Evolutionary conservation across 2,329 filamentous ascomycete genomes (phyloP).

Genomic region (Cordyceps cicadae): DNA sequence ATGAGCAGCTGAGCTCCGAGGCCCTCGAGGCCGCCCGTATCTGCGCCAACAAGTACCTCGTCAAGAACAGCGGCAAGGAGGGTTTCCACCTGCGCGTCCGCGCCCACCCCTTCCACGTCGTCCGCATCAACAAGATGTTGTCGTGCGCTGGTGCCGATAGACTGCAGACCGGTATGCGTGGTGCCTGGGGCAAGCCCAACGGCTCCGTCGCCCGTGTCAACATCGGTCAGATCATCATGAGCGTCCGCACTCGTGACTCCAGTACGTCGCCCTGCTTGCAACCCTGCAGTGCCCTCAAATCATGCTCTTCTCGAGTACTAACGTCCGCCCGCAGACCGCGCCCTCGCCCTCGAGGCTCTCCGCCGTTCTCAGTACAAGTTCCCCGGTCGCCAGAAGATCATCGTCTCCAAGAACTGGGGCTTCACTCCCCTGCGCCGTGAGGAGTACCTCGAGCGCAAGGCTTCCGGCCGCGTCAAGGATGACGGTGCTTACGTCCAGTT

Average conservation of each 20-base stretch:
- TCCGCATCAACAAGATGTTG: slow-evolving; percentile 99
- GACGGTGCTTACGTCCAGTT: slow-evolving; percentile 99
- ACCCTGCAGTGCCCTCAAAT: too few species aligned
- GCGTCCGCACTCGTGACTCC: slow-evolving; percentile 90
- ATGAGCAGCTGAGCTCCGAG: slow-evolving; percentile 99
- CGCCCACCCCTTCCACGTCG: slow-evolving; percentile 98
- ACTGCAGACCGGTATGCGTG: slow-evolving; percentile 99
- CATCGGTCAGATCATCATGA: slow-evolving; percentile 99
- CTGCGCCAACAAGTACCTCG: slow-evolving; percentile 97
- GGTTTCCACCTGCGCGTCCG: slow-evolving; percentile 68
- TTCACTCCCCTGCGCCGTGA: slow-evolving; percentile 98
- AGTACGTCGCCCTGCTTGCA: slow-evolving; percentile 44
- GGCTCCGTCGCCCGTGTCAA: slow-evolving; percentile 98
- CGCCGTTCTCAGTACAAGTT: slow-evolving; percentile 99
- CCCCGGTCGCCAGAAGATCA: slow-evolving; percentile 99
- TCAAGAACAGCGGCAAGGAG: slow-evolving; percentile 65
- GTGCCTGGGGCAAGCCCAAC: slow-evolving; percentile 99
- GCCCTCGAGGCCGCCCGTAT: slow-evolving; percentile 99
- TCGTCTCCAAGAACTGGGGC: slow-evolving; percentile 99
- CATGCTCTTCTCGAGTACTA: background rate
- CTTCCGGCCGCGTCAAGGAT: slow-evolving; percentile 85
- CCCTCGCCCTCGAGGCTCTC: slow-evolving; percentile 93
- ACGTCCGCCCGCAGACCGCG: slow-evolving; percentile 54
- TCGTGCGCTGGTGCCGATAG: slow-evolving; percentile 99
- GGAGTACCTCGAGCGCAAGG: slow-evolving; percentile 94